Percentiles rank a stretch among this genome's conserved stretches.
Evolutionary conservation across 495 filamentous ascomycete genomes (phyloP).

Genomic region (Talaromyces borbonicus): DNA sequence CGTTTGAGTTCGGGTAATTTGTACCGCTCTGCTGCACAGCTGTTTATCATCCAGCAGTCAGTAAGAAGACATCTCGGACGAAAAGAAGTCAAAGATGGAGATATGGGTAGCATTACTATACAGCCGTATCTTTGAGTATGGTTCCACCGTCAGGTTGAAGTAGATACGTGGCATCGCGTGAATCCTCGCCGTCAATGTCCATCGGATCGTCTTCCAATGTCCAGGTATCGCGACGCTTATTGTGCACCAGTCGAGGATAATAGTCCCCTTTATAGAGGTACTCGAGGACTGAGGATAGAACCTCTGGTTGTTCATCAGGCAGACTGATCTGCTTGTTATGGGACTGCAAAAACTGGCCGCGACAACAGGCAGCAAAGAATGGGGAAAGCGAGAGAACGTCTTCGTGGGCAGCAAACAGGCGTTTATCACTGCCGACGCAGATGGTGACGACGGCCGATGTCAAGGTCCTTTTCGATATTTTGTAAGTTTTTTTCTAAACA

Average conservation of each 20-base stretch:
- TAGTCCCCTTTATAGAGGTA: conserved; percentile 95
- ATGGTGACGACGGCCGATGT: conserved; percentile 71
- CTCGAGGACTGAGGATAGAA: conserved; percentile 84
- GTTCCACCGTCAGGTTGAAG: conserved; percentile 53
- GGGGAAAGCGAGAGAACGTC: conserved; percentile 68
- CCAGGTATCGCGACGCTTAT: conserved; percentile 57
- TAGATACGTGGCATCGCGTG: conserved; percentile 56
- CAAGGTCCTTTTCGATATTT: conserved; percentile 32
- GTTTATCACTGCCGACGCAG: conserved; percentile 62
- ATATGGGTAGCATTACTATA: conserved; percentile 47
- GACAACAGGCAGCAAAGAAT: conserved; percentile 54
- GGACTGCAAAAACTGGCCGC: conserved; percentile 53
- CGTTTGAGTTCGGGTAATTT: conserved; percentile 72
- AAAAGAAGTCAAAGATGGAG: not conserved
- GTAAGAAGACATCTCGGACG: conserved; percentile 3
- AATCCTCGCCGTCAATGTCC: conserved; percentile 20
- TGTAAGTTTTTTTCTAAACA: not conserved
- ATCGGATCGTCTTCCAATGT: conserved; percentile 51
- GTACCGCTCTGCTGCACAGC: conserved; percentile 74
- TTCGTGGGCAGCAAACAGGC: conserved; percentile 86
- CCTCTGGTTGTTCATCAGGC: conserved; percentile 77
- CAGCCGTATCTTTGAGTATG: conserved; percentile 77
- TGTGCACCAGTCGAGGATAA: conserved; percentile 64
- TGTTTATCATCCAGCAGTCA: conserved; percentile 13
- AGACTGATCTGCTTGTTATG: conserved; percentile 63